Percentiles rank a stretch among this genome's conserved stretches.
Conservation (phyloP, 768 basidiomycete genomes). For the Lactifluus hygrophoroides region DNA sequence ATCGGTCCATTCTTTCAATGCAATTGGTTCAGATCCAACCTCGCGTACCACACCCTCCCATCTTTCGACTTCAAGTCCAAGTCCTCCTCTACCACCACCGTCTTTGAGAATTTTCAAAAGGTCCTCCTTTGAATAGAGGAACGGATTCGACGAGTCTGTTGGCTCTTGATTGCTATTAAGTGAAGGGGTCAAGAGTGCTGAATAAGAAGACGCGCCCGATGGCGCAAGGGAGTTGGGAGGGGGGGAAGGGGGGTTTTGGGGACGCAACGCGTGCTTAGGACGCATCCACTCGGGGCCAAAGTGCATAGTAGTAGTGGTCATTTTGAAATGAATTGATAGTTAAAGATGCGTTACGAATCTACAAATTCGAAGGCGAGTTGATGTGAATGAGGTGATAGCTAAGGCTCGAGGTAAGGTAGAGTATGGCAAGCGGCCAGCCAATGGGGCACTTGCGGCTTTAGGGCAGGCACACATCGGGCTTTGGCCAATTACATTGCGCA, state of each 20-base stretch:
- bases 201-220: slow-evolving; percentile 58
- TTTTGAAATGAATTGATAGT: slow-evolving; percentile 25
- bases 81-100: slow-evolving; percentile 59
- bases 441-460: slow-evolving; percentile 4
- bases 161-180: slow-evolving; percentile 43
- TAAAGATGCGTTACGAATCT: not conserved
- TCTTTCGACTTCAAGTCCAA: slow-evolving; percentile 79
- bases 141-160: slow-evolving; percentile 64
- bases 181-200: slow-evolving; percentile 54
- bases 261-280: slow-evolving; percentile 53
- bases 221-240: slow-evolving; percentile 33
- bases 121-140: slow-evolving; percentile 81
- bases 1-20: slow-evolving; percentile 72
- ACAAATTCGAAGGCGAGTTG: slow-evolving; percentile 5
- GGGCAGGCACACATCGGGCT: slow-evolving; percentile 15
- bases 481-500: too few relatives aligned
- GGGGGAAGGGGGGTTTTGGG: slow-evolving; percentile 56
- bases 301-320: slow-evolving; percentile 66
- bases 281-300: slow-evolving; percentile 95
- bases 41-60: slow-evolving; percentile 88
- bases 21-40: slow-evolving; percentile 59
- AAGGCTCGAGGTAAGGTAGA: not conserved
- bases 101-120: slow-evolving; percentile 78
- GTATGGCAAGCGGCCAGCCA: not conserved
- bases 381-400: not conserved